These are phyloP conservation scores for Lippia alba DNA, from an alignment of 305 asterid species.

Conservation along the genomic window DNA sequence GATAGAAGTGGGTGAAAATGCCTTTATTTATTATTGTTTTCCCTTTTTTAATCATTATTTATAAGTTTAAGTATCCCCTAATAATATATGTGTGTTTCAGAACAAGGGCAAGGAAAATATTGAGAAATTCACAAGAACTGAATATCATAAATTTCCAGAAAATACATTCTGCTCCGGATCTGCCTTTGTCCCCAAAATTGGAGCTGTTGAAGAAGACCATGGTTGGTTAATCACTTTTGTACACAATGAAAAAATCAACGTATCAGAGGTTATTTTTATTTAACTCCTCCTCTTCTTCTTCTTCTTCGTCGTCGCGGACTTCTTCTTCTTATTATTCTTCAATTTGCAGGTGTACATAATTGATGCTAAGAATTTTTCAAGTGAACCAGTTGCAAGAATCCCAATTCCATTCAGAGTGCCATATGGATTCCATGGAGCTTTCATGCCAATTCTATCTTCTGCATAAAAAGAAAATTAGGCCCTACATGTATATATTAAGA, in stretches of 20 bases:
- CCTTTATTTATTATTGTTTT: not conserved
- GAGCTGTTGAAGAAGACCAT: slow-evolving; percentile 51
- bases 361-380: slow-evolving; percentile 45
- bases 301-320: no score
- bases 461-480: no score
- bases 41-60: not conserved
- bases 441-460: not conserved
- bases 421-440: slow-evolving; percentile 53
- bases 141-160: slow-evolving; percentile 50
- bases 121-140: slow-evolving; percentile 39
- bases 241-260: slow-evolving; percentile 44
- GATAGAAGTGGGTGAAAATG: slow-evolving; percentile 6
- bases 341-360: slow-evolving; percentile 44
- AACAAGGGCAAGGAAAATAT: slow-evolving; percentile 9
- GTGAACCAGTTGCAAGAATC: slow-evolving; percentile 45
- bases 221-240: slow-evolving; percentile 61
- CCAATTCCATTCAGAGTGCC: slow-evolving; percentile 49
- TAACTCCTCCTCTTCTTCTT: no score
- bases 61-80: not conserved
- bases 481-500: no score
- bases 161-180: slow-evolving; percentile 54
- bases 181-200: slow-evolving; percentile 45
- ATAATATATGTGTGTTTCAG: not conserved
- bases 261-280: slow-evolving; percentile 24
- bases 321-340: no score